Conservation (phyloP, 2,329 filamentous ascomycete genomes). For the Scytalidium sp. region DNA sequence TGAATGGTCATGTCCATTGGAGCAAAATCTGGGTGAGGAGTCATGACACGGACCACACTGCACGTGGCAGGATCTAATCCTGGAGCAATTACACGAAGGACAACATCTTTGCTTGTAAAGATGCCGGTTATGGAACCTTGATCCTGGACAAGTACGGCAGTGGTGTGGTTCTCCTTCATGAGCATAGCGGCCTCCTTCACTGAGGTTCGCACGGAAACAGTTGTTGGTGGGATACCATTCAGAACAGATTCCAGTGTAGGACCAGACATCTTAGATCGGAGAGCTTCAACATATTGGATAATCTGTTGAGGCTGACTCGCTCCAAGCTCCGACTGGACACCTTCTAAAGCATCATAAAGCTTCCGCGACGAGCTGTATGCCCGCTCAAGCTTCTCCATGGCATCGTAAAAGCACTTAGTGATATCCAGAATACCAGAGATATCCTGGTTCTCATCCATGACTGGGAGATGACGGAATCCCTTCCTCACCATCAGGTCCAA, state of each 20-base stretch:
- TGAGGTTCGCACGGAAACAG: conserved; percentile 91
- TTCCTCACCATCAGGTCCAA: conserved; percentile 97
- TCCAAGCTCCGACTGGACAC: conserved; percentile 94
- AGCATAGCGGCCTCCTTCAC: conserved; percentile 92
- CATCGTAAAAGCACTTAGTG: conserved; percentile 99
- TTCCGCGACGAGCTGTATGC: conserved; percentile 98
- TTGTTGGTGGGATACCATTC: conserved; percentile 87
- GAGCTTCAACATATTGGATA: conserved; percentile 96
- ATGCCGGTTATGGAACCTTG: conserved; percentile 97
- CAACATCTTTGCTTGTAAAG: conserved; percentile 99
- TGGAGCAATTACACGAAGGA: conserved; percentile 94
- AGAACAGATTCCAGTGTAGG: conserved; percentile 93
- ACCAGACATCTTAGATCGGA: conserved; percentile 95
- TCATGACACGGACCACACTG: conserved; percentile 99
- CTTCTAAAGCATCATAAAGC: conserved; percentile 94
- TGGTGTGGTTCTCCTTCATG: conserved; percentile 99
- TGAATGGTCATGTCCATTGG: conserved; percentile 99
- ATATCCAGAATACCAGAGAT: conserved; percentile 98
- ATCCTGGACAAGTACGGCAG: conserved; percentile 92
- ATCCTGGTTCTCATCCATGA: conserved; percentile 99
- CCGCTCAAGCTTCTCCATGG: conserved; percentile 98
- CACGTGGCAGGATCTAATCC: conserved; percentile 91
- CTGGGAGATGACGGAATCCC: conserved; percentile 93
- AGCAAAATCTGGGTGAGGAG: conserved; percentile 96
- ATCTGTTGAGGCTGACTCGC: conserved; percentile 97